Conservation (phyloP, 1,284 basidiomycete genomes). For the Cryptococcus jaspeensis region DNA sequence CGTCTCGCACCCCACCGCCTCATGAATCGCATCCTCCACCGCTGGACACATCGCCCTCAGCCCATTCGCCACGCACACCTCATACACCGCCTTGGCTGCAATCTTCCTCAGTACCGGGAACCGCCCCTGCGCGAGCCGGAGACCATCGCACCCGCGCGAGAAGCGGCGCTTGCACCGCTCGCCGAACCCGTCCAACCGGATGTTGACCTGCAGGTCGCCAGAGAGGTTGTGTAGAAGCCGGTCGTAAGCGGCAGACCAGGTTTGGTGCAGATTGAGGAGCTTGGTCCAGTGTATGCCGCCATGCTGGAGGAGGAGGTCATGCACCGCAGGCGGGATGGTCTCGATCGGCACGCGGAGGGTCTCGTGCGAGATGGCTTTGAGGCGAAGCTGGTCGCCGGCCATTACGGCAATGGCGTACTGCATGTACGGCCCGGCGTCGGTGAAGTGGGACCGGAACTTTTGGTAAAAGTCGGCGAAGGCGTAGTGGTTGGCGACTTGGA, state of each 20-base stretch:
- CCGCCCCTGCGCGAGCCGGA: not conserved
- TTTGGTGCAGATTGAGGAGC: not conserved
- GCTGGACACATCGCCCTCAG: not conserved
- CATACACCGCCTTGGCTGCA: not conserved
- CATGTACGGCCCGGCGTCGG: not conserved
- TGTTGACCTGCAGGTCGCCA: constrained; percentile 7
- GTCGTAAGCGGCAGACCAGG: not conserved
- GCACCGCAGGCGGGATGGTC: too few relatives aligned
- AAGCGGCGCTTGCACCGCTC: constrained; percentile 7
- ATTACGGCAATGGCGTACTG: not conserved
- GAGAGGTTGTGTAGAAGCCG: not conserved
- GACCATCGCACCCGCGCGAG: constrained; percentile 6
- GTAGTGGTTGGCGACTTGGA: not conserved
- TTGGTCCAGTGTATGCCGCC: too few relatives aligned
- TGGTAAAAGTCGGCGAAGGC: not conserved
- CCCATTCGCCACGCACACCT: not conserved
- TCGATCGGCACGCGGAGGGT: not conserved
- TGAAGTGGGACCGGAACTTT: not conserved
- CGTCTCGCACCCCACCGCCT: constrained; percentile 7
- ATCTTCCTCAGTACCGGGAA: not conserved
- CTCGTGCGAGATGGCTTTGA: not conserved
- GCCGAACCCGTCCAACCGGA: constrained; percentile 10
- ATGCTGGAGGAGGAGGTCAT: too few relatives aligned
- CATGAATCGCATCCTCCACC: constrained; percentile 7
- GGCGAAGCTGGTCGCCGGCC: not conserved